Evolutionary conservation across 2,329 filamentous ascomycete species (phyloP).

Genomic region (Hypoxylon sp.): DNA sequence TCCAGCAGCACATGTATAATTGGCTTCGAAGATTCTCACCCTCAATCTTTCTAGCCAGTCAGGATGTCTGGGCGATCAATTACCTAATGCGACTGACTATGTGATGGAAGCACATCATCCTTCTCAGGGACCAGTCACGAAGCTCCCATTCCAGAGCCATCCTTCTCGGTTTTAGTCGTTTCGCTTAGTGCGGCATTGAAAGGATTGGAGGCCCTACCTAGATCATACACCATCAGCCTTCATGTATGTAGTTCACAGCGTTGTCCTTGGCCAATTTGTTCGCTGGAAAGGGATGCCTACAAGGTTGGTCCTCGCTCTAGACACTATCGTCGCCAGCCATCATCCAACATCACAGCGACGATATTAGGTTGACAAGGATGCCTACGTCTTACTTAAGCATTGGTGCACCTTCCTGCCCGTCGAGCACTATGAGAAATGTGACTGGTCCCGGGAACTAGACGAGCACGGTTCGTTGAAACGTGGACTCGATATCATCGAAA

Average conservation of each 20-base stretch:
- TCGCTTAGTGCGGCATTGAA: slow-evolving; percentile 32
- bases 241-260: slow-evolving; percentile 36
- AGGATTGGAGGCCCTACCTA: slow-evolving; percentile 32
- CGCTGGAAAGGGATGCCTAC: slow-evolving; percentile 28
- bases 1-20: slow-evolving; percentile 22
- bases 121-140: slow-evolving; percentile 41
- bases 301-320: slow-evolving; percentile 32
- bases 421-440: slow-evolving; percentile 51
- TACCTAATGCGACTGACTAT: slow-evolving; percentile 25
- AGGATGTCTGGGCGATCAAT: slow-evolving; percentile 34
- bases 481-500: slow-evolving; percentile 53
- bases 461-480: slow-evolving; percentile 55
- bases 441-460: slow-evolving; percentile 56
- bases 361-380: slow-evolving; percentile 2
- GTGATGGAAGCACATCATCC: slow-evolving; percentile 31
- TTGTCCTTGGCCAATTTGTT: slow-evolving; percentile 36
- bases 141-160: slow-evolving; percentile 23
- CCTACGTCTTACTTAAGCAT: slow-evolving; percentile 31
- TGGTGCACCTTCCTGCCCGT: slow-evolving; percentile 22
- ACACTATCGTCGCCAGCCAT: slow-evolving; percentile 51
- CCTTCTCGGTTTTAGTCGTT: slow-evolving; percentile 28
- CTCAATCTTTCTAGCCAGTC: slow-evolving; percentile 28
- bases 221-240: slow-evolving; percentile 37
- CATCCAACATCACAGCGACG: slow-evolving; percentile 36
- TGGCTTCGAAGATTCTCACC: slow-evolving; percentile 20